phyloP scores from a whole-genome alignment of 768 basidiomycete genomes.

The Pleurotus pulmonarius region DNA sequence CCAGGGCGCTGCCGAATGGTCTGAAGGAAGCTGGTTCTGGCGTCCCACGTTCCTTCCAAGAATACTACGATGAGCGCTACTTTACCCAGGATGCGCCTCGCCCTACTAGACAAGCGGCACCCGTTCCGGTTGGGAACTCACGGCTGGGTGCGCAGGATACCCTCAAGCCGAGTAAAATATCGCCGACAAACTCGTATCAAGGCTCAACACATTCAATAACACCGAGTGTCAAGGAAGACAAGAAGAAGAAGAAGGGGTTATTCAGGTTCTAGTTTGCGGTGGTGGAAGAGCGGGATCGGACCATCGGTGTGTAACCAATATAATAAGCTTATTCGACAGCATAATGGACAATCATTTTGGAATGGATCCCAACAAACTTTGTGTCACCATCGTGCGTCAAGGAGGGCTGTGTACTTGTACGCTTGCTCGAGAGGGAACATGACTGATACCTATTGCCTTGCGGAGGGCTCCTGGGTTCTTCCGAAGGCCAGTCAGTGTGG shows the following conservation, averaged over 20 bases:
- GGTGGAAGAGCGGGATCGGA: no score
- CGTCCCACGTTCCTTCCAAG: conserved; percentile 57
- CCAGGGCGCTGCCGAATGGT: conserved; percentile 67
- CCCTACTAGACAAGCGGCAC: conserved; percentile 36
- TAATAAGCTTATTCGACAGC: conserved; percentile 6
- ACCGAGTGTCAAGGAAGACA: conserved; percentile 41
- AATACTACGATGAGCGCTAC: conserved; percentile 79
- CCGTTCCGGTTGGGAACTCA: conserved; percentile 25
- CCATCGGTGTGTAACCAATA: not conserved
- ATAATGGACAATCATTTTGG: not conserved
- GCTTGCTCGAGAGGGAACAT: no score
- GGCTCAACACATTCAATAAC: conserved; percentile 37
- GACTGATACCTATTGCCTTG: no score
- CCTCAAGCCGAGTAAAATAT: conserved; percentile 38
- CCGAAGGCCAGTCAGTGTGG: no score
- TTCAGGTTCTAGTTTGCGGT: conserved; percentile 52
- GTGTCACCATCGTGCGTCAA: no score
- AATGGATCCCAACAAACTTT: not conserved
- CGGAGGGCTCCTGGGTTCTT: no score
- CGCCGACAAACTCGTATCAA: conserved; percentile 51
- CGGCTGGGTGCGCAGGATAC: conserved; percentile 21
- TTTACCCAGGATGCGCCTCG: conserved; percentile 62
- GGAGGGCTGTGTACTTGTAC: no score
- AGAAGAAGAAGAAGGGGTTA: conserved; percentile 78
- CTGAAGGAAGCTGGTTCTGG: conserved; percentile 40